Base-by-base conservation (phyloP, 169 alveolate genomes). In the Plasmodium relictum region DNA sequence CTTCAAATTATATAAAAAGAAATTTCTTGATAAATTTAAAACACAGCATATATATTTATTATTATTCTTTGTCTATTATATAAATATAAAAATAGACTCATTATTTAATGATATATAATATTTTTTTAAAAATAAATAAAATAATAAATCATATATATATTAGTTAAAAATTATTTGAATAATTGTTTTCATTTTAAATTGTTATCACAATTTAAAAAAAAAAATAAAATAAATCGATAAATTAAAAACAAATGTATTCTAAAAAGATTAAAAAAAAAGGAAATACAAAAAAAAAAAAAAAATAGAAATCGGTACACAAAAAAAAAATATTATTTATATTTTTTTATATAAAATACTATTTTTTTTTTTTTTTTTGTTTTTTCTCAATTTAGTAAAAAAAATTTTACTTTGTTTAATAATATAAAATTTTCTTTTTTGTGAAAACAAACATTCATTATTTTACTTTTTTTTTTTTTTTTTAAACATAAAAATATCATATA, bases 11-110 rank as follows among this genome's bases (percentile, higher is more conserved):
- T 80, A 80, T 50, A 80, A 80, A 24, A 80, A 65, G 44, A 80
- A 80, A 54, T 80, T 80, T 41, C 90, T 80, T 26, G 66, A 80
- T 42, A 80, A 80, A 80, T 80, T 80, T 80, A 80, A 58, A n/a
- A 50, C 71, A 26, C 73, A 80, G 45, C 78, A 66, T 80, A 80
- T 80, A n/a, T 68, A 80, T 71, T n/a, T 80, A 26, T 59, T 80
- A 26, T 31, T 80, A 54, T 59, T 66, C 66, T 80, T 80, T 80
- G 90, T 80, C 26, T 52, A 59, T 80, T 80, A 66, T 39, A 26
- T 80, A 10, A 80, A 80, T 31, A 37, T n/a, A 54, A 31, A 16
- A n/a, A 80, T 80, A 50, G 54, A 80, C n/a, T n/a, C n/a, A n/a
- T 62, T 65, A 37, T 16, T 48, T 50, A 7, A 3, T 50, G 61